Percentiles rank a stretch among this genome's conserved stretches.
phyloP scores from a whole-genome alignment of 2,329 filamentous ascomycete species.

The Pseudogymnoascus sp. region DNA sequence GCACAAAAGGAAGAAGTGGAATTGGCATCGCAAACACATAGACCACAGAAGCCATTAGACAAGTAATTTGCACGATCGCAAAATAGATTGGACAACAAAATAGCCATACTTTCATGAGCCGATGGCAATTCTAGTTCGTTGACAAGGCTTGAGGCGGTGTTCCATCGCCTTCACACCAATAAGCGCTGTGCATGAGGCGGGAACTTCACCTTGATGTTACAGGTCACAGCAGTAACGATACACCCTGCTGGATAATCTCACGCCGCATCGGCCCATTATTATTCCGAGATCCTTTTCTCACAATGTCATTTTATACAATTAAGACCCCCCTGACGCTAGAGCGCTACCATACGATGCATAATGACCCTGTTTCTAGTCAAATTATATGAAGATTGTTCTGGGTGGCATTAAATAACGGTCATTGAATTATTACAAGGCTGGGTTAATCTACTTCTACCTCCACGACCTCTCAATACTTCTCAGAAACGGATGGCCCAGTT shows the following conservation, averaged over 20 bases:
- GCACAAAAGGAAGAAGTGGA: background rate
- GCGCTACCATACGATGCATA: too few species aligned
- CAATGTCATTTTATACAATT: background rate
- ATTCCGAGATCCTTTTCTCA: background rate
- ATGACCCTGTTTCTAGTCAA: too few species aligned
- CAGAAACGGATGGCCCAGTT: background rate
- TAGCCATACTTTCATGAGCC: background rate
- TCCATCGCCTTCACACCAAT: background rate
- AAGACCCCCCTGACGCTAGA: background rate
- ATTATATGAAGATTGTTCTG: conserved; percentile 1
- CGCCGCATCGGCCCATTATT: background rate
- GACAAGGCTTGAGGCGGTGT: background rate
- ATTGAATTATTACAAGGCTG: background rate
- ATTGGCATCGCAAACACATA: background rate
- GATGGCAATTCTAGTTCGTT: background rate
- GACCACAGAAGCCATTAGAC: background rate
- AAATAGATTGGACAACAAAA: background rate
- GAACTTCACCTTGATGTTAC: too few species aligned
- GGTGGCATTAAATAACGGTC: background rate
- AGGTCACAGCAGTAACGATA: too few species aligned
- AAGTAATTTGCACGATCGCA: background rate
- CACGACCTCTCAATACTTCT: background rate
- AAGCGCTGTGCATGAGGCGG: background rate
- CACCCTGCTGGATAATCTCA: too few species aligned
- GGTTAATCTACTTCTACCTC: background rate